A percentile compares a stretch with the other conserved stretches of the same genome.
Conservation (phyloP, 805 yeast species). For the Saccharomycopsis fodiens region DNA sequence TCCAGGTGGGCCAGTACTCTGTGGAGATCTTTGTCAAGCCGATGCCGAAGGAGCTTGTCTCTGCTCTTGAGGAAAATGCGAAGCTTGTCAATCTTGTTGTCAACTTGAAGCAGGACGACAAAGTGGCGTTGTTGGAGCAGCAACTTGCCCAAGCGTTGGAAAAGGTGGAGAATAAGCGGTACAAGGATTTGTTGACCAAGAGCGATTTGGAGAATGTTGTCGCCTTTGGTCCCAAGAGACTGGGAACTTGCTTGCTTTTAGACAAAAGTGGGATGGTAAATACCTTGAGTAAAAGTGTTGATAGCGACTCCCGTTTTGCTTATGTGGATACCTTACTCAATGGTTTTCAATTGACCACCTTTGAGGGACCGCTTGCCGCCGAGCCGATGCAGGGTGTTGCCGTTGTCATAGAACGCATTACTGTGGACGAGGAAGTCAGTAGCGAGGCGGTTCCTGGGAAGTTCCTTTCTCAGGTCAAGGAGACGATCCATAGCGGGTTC, state of each 20-base stretch:
- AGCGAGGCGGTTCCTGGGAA: constrained; percentile 53
- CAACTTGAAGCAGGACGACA: constrained; percentile 23
- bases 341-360: constrained; percentile 78
- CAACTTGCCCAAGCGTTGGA: not conserved
- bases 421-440: constrained; percentile 18
- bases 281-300: constrained; percentile 23
- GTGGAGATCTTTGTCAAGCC: constrained; percentile 43
- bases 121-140: constrained; percentile 17
- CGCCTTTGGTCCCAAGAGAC: constrained; percentile 69
- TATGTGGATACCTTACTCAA: constrained; percentile 60
- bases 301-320: constrained; percentile 25
- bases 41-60: constrained; percentile 42
- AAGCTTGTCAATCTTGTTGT: constrained; percentile 34
- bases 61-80: constrained; percentile 42
- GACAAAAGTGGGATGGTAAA: constrained; percentile 37
- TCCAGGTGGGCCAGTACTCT: constrained; percentile 43
- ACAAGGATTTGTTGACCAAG: constrained; percentile 23
- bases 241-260: constrained; percentile 68
- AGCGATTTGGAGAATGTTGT: constrained; percentile 36
- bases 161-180: constrained; percentile 17
- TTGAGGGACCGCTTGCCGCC: constrained; percentile 80
- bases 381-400: constrained; percentile 85
- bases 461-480: constrained; percentile 64
- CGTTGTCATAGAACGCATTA: constrained; percentile 39
- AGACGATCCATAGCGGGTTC: constrained; percentile 61